Base-by-base conservation (phyloP, 2,329 filamentous ascomycete species). In the Exophiala alcalophila region DNA sequence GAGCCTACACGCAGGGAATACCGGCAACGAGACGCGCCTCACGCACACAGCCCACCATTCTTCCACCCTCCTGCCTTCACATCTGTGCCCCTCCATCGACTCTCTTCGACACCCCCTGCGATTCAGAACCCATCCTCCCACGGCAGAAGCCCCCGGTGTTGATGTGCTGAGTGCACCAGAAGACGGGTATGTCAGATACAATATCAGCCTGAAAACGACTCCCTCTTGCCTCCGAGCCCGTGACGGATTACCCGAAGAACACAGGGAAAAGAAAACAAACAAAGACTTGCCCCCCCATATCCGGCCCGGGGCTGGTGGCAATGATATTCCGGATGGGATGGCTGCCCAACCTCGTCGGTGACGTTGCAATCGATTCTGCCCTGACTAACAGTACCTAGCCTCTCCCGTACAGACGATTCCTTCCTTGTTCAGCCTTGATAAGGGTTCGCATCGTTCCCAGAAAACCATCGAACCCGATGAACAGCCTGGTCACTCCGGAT, bases 291-390 rank as follows among this genome's bases (percentile, higher is more conserved):
- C 20, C 32, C 40, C 27, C 33, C 33, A 44, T 15, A 26, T 26
- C 20, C 32, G 25, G 40, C n/a, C 32, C 21, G 40, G 20, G 27
- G 12, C 11, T 29, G 25, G 42, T 46, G 43, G 43, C 43, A 34
- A 40, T 18, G 25, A 30, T 35, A 30, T 26, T 11, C 32, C 40
- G 39, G 26, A 38, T 20, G 33, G 25, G 20, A 40, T 50, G 31
- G 40, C 39, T 47, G 47, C 47, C 47, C 47, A 47, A 50, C 42
- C 25, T 39, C 15, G n/a, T n/a, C 32, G 25, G 41, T 42, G 41
- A 50, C 37, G 41, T 33, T 34, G 28, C 19, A 9, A 31, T 8
- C 33, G 31, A 12, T 29, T 18, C 34, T 26, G 43, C 47, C 42
- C 47, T 50, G 47, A 50, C 47, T 50, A 50, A 31, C 16, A n/a